Evolutionary conservation across 306 rosid genomes (phyloP), one percentile per base, ranked within the genome.

Genomic region (Aeschynomene evenia): DNA sequence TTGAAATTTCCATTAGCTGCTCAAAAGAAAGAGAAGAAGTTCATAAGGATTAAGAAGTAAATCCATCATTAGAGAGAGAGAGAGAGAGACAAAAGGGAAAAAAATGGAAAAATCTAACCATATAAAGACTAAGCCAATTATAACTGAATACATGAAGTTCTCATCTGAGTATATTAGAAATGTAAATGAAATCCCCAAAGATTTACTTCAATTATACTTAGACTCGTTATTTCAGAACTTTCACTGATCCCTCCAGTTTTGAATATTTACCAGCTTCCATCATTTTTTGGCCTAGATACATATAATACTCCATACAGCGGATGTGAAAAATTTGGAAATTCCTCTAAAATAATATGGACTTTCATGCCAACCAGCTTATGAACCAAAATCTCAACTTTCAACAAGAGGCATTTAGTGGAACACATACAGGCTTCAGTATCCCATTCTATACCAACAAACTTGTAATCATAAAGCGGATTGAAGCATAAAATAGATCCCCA

Each of bases 1-100:
- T 81, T 86, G 82, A 57, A 66, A 55, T 65, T 24, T 20, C 67
- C 72, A 64, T 58, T 73, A 46, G 77, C 96, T 90, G 82, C 70
- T 61, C 19, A 59, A 81, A 51, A 43, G 43, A 63, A 50, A 0
- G 24, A 40, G 15, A 55, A 76, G 60, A 69, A 71, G 15, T 40
- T 40, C 18, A 13, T 11, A 3, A 40, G 0, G 6, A 40, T 40
- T 39, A 40, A 40, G 48, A 12, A 65, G 26, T 58, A 37, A 72
- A 62, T 26, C 26, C 62, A 24, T 18, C 2, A 20, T 31, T 22
- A 0, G 49, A 58, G 10, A 43, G 58, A 33, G 18, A 9, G 15
- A 42, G 31, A 68, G 6, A 52, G n/a, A 4, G 48, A 11, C 36
- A 0, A 2, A 66, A 64, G 36, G 2, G 55, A 70, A 42, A 63